Percentiles rank a stretch among this genome's conserved stretches.
Evolutionary conservation across 192 early-diverging fungal species (phyloP).

Genomic region (Coemansia sp.): DNA sequence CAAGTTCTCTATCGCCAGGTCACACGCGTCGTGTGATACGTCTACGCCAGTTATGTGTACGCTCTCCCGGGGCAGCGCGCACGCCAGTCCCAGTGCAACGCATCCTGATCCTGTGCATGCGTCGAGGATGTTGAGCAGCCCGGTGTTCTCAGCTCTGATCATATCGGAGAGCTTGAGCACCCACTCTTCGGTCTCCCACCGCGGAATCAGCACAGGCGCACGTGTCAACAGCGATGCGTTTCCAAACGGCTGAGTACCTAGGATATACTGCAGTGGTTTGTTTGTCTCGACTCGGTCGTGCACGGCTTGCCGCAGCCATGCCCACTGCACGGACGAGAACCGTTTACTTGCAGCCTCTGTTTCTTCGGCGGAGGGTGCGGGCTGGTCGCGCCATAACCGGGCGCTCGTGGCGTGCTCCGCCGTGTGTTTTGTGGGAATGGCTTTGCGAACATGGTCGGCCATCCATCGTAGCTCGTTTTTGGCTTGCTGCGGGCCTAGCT

Average conservation of each 20-base stretch:
- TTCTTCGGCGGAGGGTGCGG: conserved; percentile 23
- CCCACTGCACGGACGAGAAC: conserved; percentile 39
- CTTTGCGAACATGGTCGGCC: conserved; percentile 33
- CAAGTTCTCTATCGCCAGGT: conserved; percentile 62
- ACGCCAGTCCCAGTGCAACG: conserved; percentile 70
- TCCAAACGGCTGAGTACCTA: conserved; percentile 86
- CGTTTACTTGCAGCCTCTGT: conserved; percentile 20
- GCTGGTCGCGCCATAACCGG: conserved; percentile 47
- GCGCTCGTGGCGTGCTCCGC: conserved; percentile 7
- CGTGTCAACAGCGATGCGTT: conserved; percentile 68
- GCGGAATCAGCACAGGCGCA: conserved; percentile 82
- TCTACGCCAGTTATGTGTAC: conserved; percentile 64
- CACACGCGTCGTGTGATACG: conserved; percentile 61
- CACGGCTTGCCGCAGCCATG: conserved; percentile 57
- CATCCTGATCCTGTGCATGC: conserved; percentile 89
- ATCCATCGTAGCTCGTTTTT: conserved; percentile 44
- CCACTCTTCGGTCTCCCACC: conserved; percentile 97
- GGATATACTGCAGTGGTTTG: conserved; percentile 92
- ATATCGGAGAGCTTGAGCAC: conserved; percentile 58
- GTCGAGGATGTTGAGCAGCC: conserved; percentile 73
- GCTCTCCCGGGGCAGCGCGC: conserved; percentile 52
- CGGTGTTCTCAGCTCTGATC: conserved; percentile 31
- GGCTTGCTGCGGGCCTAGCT: conserved; percentile 41
- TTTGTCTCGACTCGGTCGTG: conserved; percentile 59
- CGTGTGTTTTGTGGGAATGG: neutral